Conservation (phyloP, 192 early-diverging fungal species). For the Umbelopsis vinacea region DNA sequence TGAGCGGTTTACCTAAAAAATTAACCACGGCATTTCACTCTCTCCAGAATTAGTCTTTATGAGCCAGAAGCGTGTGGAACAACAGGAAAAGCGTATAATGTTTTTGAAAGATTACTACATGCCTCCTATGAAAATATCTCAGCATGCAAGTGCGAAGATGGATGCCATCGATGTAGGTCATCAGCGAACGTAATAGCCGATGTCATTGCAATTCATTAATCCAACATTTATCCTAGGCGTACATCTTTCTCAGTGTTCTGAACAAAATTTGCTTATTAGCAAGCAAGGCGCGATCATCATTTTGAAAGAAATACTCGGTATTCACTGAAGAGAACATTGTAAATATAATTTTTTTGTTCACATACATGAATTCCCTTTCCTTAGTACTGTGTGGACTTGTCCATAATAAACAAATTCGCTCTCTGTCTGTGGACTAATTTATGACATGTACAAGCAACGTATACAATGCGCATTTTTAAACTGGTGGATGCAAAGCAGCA, state of each 20-base stretch:
- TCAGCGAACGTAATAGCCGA: no score
- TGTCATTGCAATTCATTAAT: no score
- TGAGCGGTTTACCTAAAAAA: not conserved
- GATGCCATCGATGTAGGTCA: conserved; percentile 53
- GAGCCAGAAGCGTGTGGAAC: conserved; percentile 42
- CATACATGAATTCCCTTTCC: no score
- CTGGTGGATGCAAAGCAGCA: no score
- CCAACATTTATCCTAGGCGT: conserved; percentile 29
- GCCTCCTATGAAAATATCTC: conserved; percentile 41
- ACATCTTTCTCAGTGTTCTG: conserved; percentile 44
- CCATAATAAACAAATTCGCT: no score
- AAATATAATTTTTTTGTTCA: no score
- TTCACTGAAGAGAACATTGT: no score
- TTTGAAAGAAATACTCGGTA: conserved; percentile 34
- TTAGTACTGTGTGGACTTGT: no score
- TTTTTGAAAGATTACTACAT: conserved; percentile 40
- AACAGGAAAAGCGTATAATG: conserved; percentile 44
- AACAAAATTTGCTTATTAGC: conserved; percentile 46
- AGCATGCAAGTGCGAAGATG: conserved; percentile 49
- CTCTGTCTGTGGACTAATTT: no score
- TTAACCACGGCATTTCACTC: not conserved
- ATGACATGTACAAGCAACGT: no score
- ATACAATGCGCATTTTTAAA: no score
- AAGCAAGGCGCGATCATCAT: conserved; percentile 54
- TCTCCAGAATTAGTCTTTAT: conserved; percentile 50